Evolutionary conservation across 2,329 filamentous ascomycete species (phyloP).

Genomic region (Onygenales sp.): DNA sequence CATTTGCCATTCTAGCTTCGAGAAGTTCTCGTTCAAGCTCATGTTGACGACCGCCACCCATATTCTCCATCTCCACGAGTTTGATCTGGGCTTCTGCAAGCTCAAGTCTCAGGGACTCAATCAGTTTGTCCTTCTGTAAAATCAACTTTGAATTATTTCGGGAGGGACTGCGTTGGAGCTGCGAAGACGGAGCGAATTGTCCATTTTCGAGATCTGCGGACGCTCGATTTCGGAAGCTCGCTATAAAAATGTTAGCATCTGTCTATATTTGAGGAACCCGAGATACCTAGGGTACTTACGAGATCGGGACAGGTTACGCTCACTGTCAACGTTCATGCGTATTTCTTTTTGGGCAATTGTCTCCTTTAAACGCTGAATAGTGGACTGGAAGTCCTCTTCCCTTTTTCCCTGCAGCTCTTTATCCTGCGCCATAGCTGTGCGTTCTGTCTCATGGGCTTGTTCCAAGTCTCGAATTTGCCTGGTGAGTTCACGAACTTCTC

Average conservation of each 20-base stretch:
- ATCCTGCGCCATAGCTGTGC: conserved; percentile 77
- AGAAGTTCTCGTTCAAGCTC: conserved; percentile 86
- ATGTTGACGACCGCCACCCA: conserved; percentile 74
- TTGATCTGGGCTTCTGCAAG: conserved; percentile 94
- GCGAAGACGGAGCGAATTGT: conserved; percentile 79
- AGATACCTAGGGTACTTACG: conserved; percentile 30
- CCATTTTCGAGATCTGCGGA: conserved; percentile 59
- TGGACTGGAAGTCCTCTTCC: conserved; percentile 82
- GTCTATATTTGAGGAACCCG: background rate
- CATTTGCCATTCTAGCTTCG: conserved; percentile 91
- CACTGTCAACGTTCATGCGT: conserved; percentile 41
- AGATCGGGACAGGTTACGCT: conserved; percentile 42
- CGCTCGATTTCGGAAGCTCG: conserved; percentile 42
- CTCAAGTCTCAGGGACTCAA: conserved; percentile 84
- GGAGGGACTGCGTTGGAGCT: conserved; percentile 77
- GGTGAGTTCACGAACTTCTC: conserved; percentile 74
- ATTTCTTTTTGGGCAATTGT: conserved; percentile 66
- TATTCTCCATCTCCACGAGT: conserved; percentile 85
- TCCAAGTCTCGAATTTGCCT: conserved; percentile 86
- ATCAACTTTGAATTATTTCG: conserved; percentile 82
- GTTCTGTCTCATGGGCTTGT: conserved; percentile 82
- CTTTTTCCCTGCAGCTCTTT: conserved; percentile 77
- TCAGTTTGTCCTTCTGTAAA: conserved; percentile 91
- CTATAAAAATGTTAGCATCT: conserved; percentile 14
- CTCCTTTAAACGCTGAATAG: conserved; percentile 88